Evolutionary conservation across 352 stramenopile species (phyloP), one percentile per base, ranked within the genome.

Genomic region (Pseudoperonospora humuli): DNA sequence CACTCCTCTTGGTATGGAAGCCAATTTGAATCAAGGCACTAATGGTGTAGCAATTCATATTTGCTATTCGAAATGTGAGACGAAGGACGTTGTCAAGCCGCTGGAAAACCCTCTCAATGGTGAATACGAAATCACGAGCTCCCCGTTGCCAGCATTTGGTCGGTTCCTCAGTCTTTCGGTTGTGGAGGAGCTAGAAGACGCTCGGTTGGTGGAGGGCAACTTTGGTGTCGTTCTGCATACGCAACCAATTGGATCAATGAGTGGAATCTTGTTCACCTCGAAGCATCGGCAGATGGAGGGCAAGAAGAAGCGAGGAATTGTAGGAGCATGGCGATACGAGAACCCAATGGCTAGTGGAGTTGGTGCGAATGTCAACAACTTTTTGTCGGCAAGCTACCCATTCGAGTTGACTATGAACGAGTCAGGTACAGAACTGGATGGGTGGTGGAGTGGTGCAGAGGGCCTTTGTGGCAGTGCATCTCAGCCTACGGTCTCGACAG

Each of bases 1-100:
- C 32, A 94, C 82, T 2, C 82, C 82, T 29, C 58, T 94, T 0
- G 82, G 82, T 6, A 92, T 94, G 79, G 78, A 91, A 21, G 82
- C 82, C 5, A 93, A 92, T 48, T 26, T 94, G 43, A 89, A 91
- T 32, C 75, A 90, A 49, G 80, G 80, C 9, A 89, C 80, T 3
- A 66, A 19, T 3, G 75, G 80, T 21, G 73, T 88, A 8, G 60
- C 75, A 20, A 91, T 94, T 44, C 67, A 90, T 39, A 40, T 94
- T 15, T 86, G 74, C 27, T 78, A 77, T 36, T 63, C 73, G 1
- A 90, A 88, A 55, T 67, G 62, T 10, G 68, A 84, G 40, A 47
- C 51, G 7, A 44, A 50, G 14, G 53, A 83, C 17, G 59, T 87
- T n/a, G 50, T 72, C 9, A 62, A 69, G 32, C 71, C 80, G 0